Percentiles rank a stretch among this genome's conserved stretches.
These are phyloP conservation scores for Orbilia javanica DNA, from an alignment of 2,329 filamentous ascomycete genomes.

Conservation along the genomic window DNA sequence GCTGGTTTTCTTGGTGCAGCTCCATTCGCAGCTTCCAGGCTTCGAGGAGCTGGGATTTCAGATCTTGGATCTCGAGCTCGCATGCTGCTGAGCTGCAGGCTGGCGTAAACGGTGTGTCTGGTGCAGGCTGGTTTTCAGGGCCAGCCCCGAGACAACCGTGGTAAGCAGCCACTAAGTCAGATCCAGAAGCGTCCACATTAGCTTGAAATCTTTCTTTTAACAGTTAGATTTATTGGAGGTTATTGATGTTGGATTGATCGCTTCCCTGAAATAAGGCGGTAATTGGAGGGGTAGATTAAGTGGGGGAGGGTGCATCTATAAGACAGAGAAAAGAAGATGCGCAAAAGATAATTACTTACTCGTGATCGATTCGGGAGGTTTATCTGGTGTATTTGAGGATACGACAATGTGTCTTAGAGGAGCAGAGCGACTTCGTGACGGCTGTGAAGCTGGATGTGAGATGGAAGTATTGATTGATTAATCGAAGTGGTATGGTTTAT, in stretches of 20 bases:
- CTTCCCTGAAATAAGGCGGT: background rate
- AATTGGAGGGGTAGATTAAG: too few species aligned
- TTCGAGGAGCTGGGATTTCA: slow-evolving; percentile 31
- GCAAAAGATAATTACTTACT: background rate
- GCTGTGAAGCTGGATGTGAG: background rate
- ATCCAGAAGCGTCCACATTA: too few species aligned
- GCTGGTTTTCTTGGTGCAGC: slow-evolving; percentile 32
- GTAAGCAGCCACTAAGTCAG: too few species aligned
- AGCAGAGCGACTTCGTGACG: background rate
- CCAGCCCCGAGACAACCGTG: too few species aligned
- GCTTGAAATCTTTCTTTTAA: too few species aligned
- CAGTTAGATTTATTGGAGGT: background rate
- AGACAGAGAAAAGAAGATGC: background rate
- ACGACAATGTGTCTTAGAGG: background rate
- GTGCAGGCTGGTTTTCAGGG: background rate
- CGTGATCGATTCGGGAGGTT: background rate
- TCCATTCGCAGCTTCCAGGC: slow-evolving; percentile 18
- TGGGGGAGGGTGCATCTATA: background rate
- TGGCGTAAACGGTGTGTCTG: background rate
- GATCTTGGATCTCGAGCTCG: slow-evolving; percentile 11
- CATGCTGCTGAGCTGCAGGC: background rate
- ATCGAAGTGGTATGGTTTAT: background rate
- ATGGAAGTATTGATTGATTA: background rate
- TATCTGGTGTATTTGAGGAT: background rate
- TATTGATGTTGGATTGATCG: background rate